Percentiles rank a stretch among this genome's conserved stretches.
Evolutionary conservation across 2,329 filamentous ascomycete genomes (phyloP).

Genomic region (Rhinocladiella similis): DNA sequence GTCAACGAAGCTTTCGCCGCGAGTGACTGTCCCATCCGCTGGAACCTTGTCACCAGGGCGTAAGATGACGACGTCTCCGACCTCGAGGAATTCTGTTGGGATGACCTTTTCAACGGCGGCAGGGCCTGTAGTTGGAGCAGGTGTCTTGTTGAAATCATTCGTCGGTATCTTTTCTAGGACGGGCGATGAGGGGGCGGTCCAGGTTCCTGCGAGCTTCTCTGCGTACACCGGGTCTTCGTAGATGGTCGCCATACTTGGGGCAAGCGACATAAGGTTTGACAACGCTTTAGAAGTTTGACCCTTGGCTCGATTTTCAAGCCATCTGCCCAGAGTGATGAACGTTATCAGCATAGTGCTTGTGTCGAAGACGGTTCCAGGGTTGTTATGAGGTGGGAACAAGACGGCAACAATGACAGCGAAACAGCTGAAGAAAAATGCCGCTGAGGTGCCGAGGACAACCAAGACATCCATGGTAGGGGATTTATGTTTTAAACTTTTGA

Average conservation of each 20-base stretch:
- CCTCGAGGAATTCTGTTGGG: constrained; percentile 89
- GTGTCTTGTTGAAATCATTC: constrained; percentile 29
- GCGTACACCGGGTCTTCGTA: constrained; percentile 93
- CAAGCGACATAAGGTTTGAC: constrained; percentile 90
- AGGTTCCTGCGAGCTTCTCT: constrained; percentile 82
- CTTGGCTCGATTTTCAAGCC: constrained; percentile 90
- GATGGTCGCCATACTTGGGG: constrained; percentile 95
- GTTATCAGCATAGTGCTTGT: constrained; percentile 98
- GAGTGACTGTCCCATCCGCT: constrained; percentile 82
- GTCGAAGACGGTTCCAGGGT: constrained; percentile 89
- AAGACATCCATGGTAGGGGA: constrained; percentile 98
- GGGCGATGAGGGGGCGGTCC: constrained; percentile 52
- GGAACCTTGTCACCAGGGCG: constrained; percentile 96
- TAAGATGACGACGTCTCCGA: constrained; percentile 89
- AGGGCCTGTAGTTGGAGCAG: constrained; percentile 10
- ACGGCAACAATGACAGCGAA: constrained; percentile 84
- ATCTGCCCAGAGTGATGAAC: constrained; percentile 88
- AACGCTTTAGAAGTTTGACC: constrained; percentile 94
- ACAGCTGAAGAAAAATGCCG: constrained; percentile 94
- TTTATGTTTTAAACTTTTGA: constrained; percentile 83
- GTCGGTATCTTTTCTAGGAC: constrained; percentile 46
- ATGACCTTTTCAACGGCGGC: constrained; percentile 80
- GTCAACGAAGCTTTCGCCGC: constrained; percentile 89
- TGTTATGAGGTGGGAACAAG: constrained; percentile 69
- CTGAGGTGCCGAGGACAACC: constrained; percentile 88